A percentile compares a stretch with the other conserved stretches of the same genome.
These are phyloP conservation scores for Excoecaria agallocha DNA, from an alignment of 345 rosid species.

Conservation along the genomic window DNA sequence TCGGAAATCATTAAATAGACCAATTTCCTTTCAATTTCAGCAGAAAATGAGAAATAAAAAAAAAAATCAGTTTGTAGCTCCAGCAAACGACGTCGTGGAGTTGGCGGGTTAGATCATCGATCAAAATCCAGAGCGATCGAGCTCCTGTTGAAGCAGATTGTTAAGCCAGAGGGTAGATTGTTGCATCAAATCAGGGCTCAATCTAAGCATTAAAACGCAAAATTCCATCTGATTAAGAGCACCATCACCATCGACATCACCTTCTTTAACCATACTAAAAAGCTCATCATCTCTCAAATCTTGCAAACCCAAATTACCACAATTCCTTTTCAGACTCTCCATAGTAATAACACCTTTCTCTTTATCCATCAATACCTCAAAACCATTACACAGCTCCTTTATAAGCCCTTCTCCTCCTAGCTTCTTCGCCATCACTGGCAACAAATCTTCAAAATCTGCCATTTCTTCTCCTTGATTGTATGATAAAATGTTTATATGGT, in stretches of 20 bases:
- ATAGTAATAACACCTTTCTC: constrained; percentile 71
- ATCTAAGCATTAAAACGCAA: constrained; percentile 85
- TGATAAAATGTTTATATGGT: no score
- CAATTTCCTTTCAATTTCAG: no score
- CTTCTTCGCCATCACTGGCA: constrained; percentile 76
- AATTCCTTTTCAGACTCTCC: constrained; percentile 60
- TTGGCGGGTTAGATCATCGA: no score
- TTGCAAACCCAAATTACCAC: constrained; percentile 60
- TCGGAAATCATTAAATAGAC: no score
- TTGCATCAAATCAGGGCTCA: constrained; percentile 82
- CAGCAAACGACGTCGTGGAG: no score
- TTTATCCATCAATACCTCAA: constrained; percentile 59
- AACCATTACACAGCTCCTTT: constrained; percentile 78
- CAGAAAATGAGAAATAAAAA: no score
- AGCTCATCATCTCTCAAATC: constrained; percentile 74
- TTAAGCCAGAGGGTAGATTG: constrained; percentile 46
- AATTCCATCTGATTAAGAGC: constrained; percentile 87
- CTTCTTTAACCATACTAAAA: constrained; percentile 61
- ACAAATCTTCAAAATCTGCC: constrained; percentile 50
- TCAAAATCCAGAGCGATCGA: no score
- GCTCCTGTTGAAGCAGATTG: constrained; percentile 41
- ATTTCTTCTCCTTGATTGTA: no score
- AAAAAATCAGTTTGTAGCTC: no score
- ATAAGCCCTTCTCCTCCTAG: constrained; percentile 80
- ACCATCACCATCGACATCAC: constrained; percentile 74